These are phyloP conservation scores for Rhizophagus sp. DNA, from an alignment of 192 early-diverging fungal genomes.

Conservation along the genomic window DNA sequence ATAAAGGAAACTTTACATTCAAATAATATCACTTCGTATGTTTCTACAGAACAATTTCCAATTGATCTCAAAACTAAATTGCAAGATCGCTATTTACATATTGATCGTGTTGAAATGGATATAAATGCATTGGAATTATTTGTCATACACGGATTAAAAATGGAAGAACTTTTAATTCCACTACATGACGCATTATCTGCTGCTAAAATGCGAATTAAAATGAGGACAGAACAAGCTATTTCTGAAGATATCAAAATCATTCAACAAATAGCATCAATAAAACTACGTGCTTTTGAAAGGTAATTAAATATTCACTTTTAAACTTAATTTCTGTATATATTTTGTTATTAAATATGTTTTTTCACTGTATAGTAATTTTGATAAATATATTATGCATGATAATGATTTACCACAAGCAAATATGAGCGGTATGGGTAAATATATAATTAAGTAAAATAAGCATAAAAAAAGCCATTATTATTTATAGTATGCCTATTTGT, in stretches of 20 bases:
- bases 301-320: too few relatives aligned
- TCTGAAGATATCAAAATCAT: not conserved
- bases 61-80: not conserved
- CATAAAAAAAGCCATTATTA: too few relatives aligned
- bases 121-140: not conserved
- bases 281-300: too few relatives aligned
- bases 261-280: not conserved
- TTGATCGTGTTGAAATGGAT: not conserved
- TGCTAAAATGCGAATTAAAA: not conserved
- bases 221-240: not conserved
- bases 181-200: not conserved
- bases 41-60: too few relatives aligned
- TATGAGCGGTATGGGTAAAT: too few relatives aligned
- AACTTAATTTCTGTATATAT: too few relatives aligned
- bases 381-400: too few relatives aligned
- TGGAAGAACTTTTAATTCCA: constrained; percentile 5
- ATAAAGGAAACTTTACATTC: not conserved
- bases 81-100: not conserved
- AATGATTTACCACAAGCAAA: too few relatives aligned
- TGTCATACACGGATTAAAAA: not conserved
- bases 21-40: not conserved
- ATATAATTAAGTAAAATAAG: too few relatives aligned
- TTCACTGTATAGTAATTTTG: too few relatives aligned
- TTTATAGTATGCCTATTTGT: too few relatives aligned
- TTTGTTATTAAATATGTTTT: too few relatives aligned